A percentile compares a stretch with the other conserved stretches of the same genome.
Conservation (phyloP, 2,329 filamentous ascomycete species). For the Colletotrichum viniferum region DNA sequence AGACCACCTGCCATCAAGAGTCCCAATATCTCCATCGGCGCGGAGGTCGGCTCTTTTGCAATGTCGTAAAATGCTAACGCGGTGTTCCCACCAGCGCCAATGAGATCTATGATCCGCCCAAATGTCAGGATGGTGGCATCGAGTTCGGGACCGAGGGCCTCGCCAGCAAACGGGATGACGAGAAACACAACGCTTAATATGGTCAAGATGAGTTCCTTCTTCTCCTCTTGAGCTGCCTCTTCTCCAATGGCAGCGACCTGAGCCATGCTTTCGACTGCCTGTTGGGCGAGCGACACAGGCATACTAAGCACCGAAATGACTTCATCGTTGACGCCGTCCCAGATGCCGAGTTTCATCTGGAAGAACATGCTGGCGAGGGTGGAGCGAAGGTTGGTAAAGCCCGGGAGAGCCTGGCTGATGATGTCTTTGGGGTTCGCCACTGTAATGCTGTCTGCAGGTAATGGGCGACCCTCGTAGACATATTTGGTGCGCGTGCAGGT, state of each 20-base stretch:
- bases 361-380: not conserved
- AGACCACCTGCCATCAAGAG: not conserved
- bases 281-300: not conserved
- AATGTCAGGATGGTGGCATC: not conserved
- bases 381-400: not conserved
- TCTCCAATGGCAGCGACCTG: not conserved
- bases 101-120: not conserved
- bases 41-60: not conserved
- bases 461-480: not conserved
- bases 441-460: not conserved
- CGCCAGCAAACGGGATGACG: not conserved
- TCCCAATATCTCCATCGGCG: not conserved
- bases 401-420: not conserved
- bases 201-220: not conserved
- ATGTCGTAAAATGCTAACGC: not conserved
- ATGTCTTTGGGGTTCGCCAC: constrained; percentile 3
- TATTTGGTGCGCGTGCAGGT: not conserved
- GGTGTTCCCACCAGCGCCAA: not conserved
- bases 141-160: not conserved
- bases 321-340: not conserved
- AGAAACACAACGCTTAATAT: not conserved
- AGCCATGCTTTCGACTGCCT: not conserved
- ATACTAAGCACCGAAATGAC: not conserved
- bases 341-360: not conserved
- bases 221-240: not conserved